Evolutionary conservation across 2,329 filamentous ascomycete species (phyloP).

Genomic region (Dactylonectria estremocensis): DNA sequence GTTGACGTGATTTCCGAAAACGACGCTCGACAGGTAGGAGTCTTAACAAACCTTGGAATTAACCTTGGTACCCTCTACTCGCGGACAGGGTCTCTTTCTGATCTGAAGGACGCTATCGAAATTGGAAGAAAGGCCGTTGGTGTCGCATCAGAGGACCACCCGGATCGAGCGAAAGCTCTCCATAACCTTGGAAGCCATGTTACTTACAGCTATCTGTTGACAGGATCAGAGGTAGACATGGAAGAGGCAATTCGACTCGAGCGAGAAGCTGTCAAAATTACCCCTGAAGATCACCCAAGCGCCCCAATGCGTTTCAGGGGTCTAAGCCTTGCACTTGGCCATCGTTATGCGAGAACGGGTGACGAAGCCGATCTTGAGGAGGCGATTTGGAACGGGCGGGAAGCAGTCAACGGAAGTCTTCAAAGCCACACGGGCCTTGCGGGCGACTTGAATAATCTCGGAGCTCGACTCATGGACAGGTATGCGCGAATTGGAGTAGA

Average conservation of each 20-base stretch:
- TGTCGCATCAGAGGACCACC: neutral
- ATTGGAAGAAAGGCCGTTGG: neutral
- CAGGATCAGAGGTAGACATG: neutral
- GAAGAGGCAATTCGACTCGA: too few species aligned
- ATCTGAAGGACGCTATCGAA: neutral
- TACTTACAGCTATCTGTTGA: neutral
- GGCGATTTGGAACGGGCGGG: neutral
- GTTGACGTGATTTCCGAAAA: too few species aligned
- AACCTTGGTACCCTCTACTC: too few species aligned
- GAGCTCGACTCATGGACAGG: neutral
- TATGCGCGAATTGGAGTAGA: neutral
- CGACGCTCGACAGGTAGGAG: too few species aligned
- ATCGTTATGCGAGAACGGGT: too few species aligned
- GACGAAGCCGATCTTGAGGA: neutral
- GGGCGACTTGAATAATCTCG: neutral
- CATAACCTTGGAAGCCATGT: neutral
- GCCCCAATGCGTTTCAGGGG: too few species aligned
- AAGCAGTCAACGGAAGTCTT: neutral
- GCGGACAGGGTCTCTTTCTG: too few species aligned
- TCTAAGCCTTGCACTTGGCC: too few species aligned
- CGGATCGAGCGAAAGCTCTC: too few species aligned
- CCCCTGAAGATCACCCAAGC: too few species aligned
- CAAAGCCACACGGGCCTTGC: neutral
- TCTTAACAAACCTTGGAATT: too few species aligned
- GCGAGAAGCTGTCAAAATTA: too few species aligned